These are phyloP conservation scores for Nothophaeocryptopus gaeumannii DNA, from an alignment of 2,329 filamentous ascomycete genomes.

Conservation along the genomic window DNA sequence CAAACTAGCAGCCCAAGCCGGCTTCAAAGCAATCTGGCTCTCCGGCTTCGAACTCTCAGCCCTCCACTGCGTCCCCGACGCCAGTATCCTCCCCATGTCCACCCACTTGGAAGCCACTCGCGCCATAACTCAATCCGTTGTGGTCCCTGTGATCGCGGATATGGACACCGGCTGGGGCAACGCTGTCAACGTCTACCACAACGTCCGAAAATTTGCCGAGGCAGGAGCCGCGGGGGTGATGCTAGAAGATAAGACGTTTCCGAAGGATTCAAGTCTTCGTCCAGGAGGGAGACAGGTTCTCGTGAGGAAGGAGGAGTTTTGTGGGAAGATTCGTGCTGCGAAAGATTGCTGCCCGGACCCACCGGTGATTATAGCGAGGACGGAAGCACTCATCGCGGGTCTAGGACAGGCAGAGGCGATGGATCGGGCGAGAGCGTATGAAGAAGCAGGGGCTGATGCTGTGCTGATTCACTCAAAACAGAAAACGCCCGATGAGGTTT, in stretches of 20 bases:
- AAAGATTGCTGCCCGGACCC: neutral
- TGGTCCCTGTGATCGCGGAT: neutral
- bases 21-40: neutral
- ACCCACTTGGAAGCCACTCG: neutral
- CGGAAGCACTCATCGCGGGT: neutral
- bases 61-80: neutral
- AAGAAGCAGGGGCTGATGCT: neutral
- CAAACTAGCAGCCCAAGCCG: neutral
- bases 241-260: neutral
- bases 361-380: neutral
- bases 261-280: neutral
- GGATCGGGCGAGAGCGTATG: neutral
- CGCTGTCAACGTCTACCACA: neutral
- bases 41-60: constrained; percentile 3
- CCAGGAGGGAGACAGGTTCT: neutral
- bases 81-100: neutral
- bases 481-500: neutral
- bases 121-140: neutral
- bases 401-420: neutral
- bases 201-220: neutral
- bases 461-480: neutral
- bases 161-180: neutral
- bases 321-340: neutral
- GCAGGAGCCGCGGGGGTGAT: neutral
- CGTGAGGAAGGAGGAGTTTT: neutral